Conservation (phyloP, 1,139 yeast genomes). For the Sugiyamaella grinbergsii region DNA sequence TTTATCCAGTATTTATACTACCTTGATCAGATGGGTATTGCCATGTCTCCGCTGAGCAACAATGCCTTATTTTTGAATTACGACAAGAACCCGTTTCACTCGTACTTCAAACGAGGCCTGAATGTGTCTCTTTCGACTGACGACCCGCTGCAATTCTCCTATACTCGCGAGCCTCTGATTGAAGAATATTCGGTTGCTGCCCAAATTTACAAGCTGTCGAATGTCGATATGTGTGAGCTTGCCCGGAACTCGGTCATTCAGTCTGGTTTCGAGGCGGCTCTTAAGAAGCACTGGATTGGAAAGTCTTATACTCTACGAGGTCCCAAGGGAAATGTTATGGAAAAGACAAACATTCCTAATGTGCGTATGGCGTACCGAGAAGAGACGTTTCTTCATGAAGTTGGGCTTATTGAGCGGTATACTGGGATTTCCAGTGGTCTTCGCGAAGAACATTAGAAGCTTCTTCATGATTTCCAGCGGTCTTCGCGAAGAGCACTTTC, state of each 20-base stretch:
- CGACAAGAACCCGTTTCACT: slow-evolving; percentile 90
- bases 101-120: slow-evolving; percentile 87
- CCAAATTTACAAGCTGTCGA: slow-evolving; percentile 88
- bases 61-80: slow-evolving; percentile 94
- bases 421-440: slow-evolving; percentile 27
- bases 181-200: slow-evolving; percentile 98
- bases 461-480: background rate
- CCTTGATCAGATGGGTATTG: slow-evolving; percentile 92
- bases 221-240: slow-evolving; percentile 95
- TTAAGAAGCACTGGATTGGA: slow-evolving; percentile 94
- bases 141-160: slow-evolving; percentile 93
- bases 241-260: slow-evolving; percentile 83
- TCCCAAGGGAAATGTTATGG: slow-evolving; percentile 79
- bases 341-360: slow-evolving; percentile 92
- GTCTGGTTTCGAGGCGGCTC: slow-evolving; percentile 84
- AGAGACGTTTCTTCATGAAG: slow-evolving; percentile 78
- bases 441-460: slow-evolving; percentile 11
- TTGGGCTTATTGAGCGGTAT: slow-evolving; percentile 68
- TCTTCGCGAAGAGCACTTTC: too few relatives aligned
- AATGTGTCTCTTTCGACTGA: slow-evolving; percentile 91
- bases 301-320: slow-evolving; percentile 62
- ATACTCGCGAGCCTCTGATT: slow-evolving; percentile 95
- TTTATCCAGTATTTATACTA: slow-evolving; percentile 91
- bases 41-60: slow-evolving; percentile 98
- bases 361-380: slow-evolving; percentile 79